Evolutionary conservation across 2,329 filamentous ascomycete species (phyloP).

Genomic region (Fusarium pseudograminearum): DNA sequence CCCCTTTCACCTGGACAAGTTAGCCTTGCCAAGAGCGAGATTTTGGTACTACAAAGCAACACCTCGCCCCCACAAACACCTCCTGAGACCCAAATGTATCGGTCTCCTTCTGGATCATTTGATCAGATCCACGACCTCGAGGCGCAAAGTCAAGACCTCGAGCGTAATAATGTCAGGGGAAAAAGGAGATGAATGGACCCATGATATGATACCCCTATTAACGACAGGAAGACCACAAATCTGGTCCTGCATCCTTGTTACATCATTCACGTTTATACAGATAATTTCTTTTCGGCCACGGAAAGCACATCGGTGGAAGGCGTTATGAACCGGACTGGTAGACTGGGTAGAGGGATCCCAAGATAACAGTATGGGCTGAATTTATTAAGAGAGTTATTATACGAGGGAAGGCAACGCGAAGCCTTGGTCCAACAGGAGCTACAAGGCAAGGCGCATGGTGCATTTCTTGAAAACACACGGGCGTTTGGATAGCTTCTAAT

Average conservation of each 20-base stretch:
- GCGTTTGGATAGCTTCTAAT: conserved; percentile 6
- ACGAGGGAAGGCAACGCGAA: not conserved
- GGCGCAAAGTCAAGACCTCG: conserved; percentile 49
- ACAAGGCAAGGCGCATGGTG: conserved; percentile 12
- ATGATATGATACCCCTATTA: conserved; percentile 9
- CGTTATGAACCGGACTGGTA: not conserved
- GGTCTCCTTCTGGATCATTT: conserved; percentile 40
- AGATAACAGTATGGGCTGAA: not conserved
- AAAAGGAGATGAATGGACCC: conserved; percentile 17
- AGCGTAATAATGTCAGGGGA: conserved; percentile 21
- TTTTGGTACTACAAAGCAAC: conserved; percentile 53
- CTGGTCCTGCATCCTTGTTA: conserved; percentile 5
- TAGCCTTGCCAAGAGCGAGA: conserved; percentile 51
- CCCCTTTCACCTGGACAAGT: conserved; percentile 33
- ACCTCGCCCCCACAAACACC: conserved; percentile 36
- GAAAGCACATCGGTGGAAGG: conserved; percentile 5
- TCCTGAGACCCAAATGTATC: conserved; percentile 38
- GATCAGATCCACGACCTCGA: conserved; percentile 51
- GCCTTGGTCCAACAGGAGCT: not conserved
- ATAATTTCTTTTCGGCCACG: not conserved
- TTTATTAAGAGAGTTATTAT: not conserved
- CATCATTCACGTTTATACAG: not conserved
- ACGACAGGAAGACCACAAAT: not conserved
- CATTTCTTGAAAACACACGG: not conserved
- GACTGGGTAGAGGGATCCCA: not conserved